phyloP scores from a whole-genome alignment of 192 early-diverging fungal genomes.

The Podila verticillata region DNA sequence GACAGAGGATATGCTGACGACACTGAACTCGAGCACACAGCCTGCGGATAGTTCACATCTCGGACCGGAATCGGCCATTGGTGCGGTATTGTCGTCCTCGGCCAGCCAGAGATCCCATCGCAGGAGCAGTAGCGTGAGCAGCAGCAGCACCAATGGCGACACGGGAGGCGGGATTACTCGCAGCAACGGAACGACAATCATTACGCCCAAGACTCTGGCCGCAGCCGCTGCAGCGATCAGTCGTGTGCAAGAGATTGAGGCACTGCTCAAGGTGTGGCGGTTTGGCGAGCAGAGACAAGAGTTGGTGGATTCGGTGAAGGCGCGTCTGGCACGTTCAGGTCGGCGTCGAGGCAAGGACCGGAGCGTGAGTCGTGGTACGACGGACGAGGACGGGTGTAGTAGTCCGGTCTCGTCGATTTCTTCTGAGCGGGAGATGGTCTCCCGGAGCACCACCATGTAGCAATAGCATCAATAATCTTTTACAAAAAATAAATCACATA shows the following conservation, averaged over 20 bases:
- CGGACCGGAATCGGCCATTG: conserved; percentile 1
- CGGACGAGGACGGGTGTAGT: conserved; percentile 8
- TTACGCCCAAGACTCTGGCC: conserved; percentile 40
- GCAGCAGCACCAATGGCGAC: conserved; percentile 9
- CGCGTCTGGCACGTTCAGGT: conserved; percentile 29
- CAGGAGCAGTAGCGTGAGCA: conserved; percentile 40
- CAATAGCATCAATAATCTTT: no score
- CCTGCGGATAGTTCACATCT: conserved; percentile 2
- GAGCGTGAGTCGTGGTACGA: conserved; percentile 2
- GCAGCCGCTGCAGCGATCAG: conserved; percentile 25
- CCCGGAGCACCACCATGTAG: no score
- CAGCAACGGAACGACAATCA: background rate
- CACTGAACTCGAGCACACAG: conserved; percentile 12
- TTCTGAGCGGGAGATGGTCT: conserved; percentile 5
- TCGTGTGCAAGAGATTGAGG: conserved; percentile 43
- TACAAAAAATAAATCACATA: no score
- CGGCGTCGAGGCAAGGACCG: conserved; percentile 7
- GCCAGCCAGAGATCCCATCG: conserved; percentile 1
- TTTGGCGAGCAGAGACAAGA: conserved; percentile 39
- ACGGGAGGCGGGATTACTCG: background rate
- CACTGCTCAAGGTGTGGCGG: conserved; percentile 39
- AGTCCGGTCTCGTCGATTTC: conserved; percentile 41
- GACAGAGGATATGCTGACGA: conserved; percentile 33
- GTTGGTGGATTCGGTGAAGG: conserved; percentile 37
- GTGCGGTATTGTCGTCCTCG: conserved; percentile 6